Evolutionary conservation across 1,284 basidiomycete species (phyloP).

Genomic region (Schizophyllum commune): DNA sequence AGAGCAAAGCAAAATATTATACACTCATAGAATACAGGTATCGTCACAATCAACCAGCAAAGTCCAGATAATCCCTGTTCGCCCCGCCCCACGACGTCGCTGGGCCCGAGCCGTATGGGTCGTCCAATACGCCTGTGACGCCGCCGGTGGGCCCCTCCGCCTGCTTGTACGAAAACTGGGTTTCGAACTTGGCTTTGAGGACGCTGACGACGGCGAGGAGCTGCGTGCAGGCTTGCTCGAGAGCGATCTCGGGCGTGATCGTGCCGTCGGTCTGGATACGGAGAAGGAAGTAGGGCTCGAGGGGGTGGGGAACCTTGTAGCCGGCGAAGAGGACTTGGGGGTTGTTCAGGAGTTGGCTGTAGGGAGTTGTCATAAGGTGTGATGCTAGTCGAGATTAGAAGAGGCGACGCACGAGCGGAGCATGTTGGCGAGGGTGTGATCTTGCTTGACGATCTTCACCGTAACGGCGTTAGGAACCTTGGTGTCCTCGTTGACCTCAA

Average conservation of each 20-base stretch:
- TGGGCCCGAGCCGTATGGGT: conserved; percentile 47
- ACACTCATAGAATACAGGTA: neutral
- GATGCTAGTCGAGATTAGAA: neutral
- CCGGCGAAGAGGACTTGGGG: conserved; percentile 90
- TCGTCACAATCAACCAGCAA: conserved; percentile 15
- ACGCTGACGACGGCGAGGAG: conserved; percentile 72
- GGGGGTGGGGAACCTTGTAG: conserved; percentile 95
- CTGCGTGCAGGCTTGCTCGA: conserved; percentile 80
- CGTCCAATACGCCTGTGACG: conserved; percentile 29
- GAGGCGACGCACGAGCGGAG: conserved; percentile 71
- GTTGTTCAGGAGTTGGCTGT: conserved; percentile 81
- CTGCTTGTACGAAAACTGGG: conserved; percentile 70
- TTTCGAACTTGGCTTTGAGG: conserved; percentile 66
- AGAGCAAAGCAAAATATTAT: neutral
- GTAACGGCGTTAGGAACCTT: conserved; percentile 97
- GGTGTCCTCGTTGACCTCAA: conserved; percentile 91
- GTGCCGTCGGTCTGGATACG: conserved; percentile 95
- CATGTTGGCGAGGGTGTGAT: conserved; percentile 97
- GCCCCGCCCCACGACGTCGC: conserved; percentile 29
- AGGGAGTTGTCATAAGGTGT: conserved; percentile 3
- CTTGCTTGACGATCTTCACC: conserved; percentile 90
- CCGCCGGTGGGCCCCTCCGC: conserved; percentile 41
- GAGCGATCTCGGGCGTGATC: conserved; percentile 73
- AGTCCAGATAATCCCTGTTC: conserved; percentile 62
- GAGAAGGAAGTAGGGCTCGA: conserved; percentile 89